These are phyloP conservation scores for Phytophthora cactorum DNA, from an alignment of 352 stramenopile species.

Conservation along the genomic window DNA sequence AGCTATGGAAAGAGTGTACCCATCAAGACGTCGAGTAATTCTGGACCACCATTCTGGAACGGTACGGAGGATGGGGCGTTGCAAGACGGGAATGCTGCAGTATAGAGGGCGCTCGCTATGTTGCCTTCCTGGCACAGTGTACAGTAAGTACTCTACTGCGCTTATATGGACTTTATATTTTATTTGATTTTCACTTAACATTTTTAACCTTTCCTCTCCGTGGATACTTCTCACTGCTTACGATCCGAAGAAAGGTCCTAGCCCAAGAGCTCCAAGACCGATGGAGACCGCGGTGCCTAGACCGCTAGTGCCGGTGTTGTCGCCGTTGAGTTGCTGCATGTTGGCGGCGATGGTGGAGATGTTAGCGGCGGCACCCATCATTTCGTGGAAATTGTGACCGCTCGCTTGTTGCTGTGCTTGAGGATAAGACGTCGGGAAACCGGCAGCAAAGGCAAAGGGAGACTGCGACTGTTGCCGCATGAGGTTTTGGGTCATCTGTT, in stretches of 20 bases:
- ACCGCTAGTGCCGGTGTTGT: slow-evolving; percentile 6
- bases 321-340: slow-evolving; percentile 25
- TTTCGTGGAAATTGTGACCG: slow-evolving; percentile 22
- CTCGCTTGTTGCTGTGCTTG: slow-evolving; percentile 14
- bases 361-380: slow-evolving; percentile 22
- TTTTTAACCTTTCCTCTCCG: neutral
- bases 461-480: slow-evolving; percentile 9
- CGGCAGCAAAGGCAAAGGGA: neutral
- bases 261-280: slow-evolving; percentile 14
- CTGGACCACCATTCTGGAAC: neutral
- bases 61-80: neutral
- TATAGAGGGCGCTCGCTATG: neutral
- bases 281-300: slow-evolving; percentile 20
- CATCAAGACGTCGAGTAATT: slow-evolving; percentile 19
- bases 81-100: neutral
- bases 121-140: neutral
- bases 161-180: too few relatives aligned
- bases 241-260: slow-evolving; percentile 21
- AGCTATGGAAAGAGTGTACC: slow-evolving; percentile 25
- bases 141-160: neutral
- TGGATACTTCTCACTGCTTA: neutral
- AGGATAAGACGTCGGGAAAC: slow-evolving; percentile 4
- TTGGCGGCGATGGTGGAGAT: slow-evolving; percentile 23
- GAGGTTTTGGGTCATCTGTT: slow-evolving; percentile 5
- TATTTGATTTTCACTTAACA: slow-evolving; percentile 5